Base-by-base conservation (phyloP, 805 yeast genomes). In the Candida silvicultrix region DNA sequence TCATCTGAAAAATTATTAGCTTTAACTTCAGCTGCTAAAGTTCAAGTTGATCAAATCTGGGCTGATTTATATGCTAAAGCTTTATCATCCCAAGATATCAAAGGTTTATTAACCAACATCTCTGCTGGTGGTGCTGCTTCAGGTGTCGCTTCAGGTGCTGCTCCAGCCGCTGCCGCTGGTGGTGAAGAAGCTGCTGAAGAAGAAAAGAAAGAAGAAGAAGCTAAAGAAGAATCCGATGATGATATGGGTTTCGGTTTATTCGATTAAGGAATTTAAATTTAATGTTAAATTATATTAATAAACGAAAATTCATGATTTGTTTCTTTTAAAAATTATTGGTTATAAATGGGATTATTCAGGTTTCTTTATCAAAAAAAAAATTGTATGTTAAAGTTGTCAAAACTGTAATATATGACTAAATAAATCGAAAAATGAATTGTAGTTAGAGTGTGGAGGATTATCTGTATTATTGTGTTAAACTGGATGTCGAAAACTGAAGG, bases 211-310 rank as follows among this genome's bases (percentile, higher is more conserved):
- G 83, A 63, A 48, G 81, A 67, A 58, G 79, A 68, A 57, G 67
- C 59, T 45, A 79, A 71, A 61, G 73, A 66, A 60, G 75, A 74
- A 66, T 76, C 79, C 53, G 85, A 80, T 67, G 89, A 81, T 69
- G 96, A 86, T 74, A 87, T 89, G 95, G 96, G 96, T 68, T 82
- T 85, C 87, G 92, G 90, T 74, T 82, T 88, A 72, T 88, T 88
- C 81, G 95, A 86, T 76, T 87, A 87, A 70, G 57, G 50, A 45
- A 41, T 8, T 47, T 46, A 37, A 20, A 20, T 37, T 9, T 20
- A 34, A 18, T 11, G 7, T 28, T 28, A 28, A 28, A 28, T 28
- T 28, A 10, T 28, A 7, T 28, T 28, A 28, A 28, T 28, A 7
- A 32, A 12, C 36, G 36, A 35, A 18, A 35, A 35, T 35, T 35